Base-by-base conservation (phyloP, 148 eudicot species). In the Camellia japonica region DNA sequence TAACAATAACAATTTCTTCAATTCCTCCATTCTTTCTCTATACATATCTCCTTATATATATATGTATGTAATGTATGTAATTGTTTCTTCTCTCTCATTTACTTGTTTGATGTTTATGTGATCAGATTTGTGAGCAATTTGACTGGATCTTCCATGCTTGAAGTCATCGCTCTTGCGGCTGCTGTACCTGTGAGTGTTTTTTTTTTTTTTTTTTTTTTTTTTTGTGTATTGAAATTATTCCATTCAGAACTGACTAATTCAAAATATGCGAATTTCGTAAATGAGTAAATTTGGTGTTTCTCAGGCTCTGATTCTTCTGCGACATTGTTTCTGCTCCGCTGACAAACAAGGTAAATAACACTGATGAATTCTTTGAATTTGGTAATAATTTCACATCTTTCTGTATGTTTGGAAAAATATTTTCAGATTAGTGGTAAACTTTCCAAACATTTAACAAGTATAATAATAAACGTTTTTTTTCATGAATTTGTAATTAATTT, bases 251-350 rank as follows among this genome's bases (percentile, higher is more conserved):
- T 68, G 13, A 30, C 19, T 42, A 13, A 14, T 14, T 3, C 18
- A 12, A 14, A 41, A 42, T 43, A 8, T 4, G 20, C 14, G 11
- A 68, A 9, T 7, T 43, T 15, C 15, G 46, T 12, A 13, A 14
- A 42, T 41, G 15, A 30, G 43, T 51, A 0, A 51, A 15, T 12
- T 83, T 23, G 20, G 73, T 66, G 44, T 10, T 49, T 78, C 30
- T 65, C 87, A 94, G 98, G 84, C 80, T 68, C 77, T 88, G 71
- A 82, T 94, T 74, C 84, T 91, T 65, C 82, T 94, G 51, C 83
- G 97, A 18, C 92, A 89, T 71, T 85, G 80, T 54, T 80, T 91
- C 68, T 90, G 88, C 41, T 88, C 87, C 80, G 68, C 77, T 68
- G 76, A 54, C 18, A 76, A 7, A 75, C 47, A 46, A 51, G 80